A percentile compares a stretch with the other conserved stretches of the same genome.
Conservation (phyloP, 2,329 filamentous ascomycete genomes). For the Chrysosporium queenslandicum region DNA sequence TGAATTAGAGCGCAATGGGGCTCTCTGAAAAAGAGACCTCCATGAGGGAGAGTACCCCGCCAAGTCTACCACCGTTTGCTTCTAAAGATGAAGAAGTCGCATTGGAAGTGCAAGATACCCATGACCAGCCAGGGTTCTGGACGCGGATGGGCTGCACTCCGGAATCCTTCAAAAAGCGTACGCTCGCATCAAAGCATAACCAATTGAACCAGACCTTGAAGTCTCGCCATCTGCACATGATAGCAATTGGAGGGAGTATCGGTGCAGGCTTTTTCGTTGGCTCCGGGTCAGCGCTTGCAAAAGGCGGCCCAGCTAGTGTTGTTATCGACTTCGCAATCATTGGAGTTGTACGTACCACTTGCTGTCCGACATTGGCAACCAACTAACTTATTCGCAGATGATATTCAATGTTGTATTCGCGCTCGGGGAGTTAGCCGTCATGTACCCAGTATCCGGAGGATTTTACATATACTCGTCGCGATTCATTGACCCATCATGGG, state of each 20-base stretch:
- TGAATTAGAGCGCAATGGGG: not conserved
- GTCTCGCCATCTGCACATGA: constrained; percentile 33
- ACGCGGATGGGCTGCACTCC: constrained; percentile 31
- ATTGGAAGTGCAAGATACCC: not conserved
- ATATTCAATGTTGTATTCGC: constrained; percentile 51
- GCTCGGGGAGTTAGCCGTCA: constrained; percentile 51
- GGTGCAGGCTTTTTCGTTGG: constrained; percentile 34
- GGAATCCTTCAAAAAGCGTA: constrained; percentile 32
- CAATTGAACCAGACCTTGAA: constrained; percentile 24
- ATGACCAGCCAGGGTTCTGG: constrained; percentile 24
- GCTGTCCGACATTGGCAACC: not conserved
- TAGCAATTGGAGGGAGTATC: constrained; percentile 26
- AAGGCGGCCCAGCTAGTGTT: constrained; percentile 32
- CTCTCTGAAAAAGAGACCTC: constrained; percentile 5
- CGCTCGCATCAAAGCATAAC: constrained; percentile 16
- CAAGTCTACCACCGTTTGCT: not conserved
- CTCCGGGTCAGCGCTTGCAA: constrained; percentile 30
- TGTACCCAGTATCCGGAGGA: constrained; percentile 53
- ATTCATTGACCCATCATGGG: constrained; percentile 52
- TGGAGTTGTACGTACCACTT: constrained; percentile 28
- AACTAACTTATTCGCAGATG: constrained; percentile 33
- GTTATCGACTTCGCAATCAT: constrained; percentile 44
- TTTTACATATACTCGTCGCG: constrained; percentile 52
- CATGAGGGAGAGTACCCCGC: not conserved
- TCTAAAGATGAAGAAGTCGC: constrained; percentile 11